Evolutionary conservation across 1,139 yeast genomes (phyloP), one percentile per base, ranked within the genome.

Genomic region (Kazachstania sp.): DNA sequence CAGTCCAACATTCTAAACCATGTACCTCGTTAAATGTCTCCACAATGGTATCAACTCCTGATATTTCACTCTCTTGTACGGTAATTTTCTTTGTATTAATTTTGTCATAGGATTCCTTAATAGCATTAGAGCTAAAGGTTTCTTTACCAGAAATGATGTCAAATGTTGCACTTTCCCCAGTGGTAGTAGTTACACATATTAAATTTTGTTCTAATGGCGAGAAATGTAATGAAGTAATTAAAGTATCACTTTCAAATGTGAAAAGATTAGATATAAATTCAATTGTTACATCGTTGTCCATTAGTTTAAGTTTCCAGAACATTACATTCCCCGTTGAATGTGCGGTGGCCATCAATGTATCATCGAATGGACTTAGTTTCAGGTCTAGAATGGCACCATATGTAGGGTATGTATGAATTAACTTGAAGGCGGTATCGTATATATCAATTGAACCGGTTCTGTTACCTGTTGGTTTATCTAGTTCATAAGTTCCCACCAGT

Each of bases 1-100:
- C 86, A 4, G 86, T 86, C 98, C 98, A 90, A 50, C 95, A 87
- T 65, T 90, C 97, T 34, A 87, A 66, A 2, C 74, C 73, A 62
- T 90, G 97, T 1, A 63, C 45, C 11, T 45, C 50, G n/a, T 49
- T 41, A 30, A 48, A 50, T 15, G 43, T 23, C 12, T 47, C 48
- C 6, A 45, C 49, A 2, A 46, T 39, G 4, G 43, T 37, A 12
- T 51, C 51, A 1, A 51, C 34, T 5, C 47, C 54, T 11, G 37
- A 39, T 12, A 46, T 48, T 3, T 43, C 32, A 7, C 37, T 39
- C 4, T 56, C 61, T 51, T 61, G 65, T 8, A 62, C 63, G 2
- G 49, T 45, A 3, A 49, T 32, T 3, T 41, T 15, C 12, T 41
- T 49, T 9, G 19, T 29, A 16, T 51, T 48, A 15, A 54, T 29